Percentiles rank a stretch among this genome's conserved stretches.
These are phyloP conservation scores for Penicillium sp. DNA, from an alignment of 2,329 filamentous ascomycete genomes.

Conservation along the genomic window DNA sequence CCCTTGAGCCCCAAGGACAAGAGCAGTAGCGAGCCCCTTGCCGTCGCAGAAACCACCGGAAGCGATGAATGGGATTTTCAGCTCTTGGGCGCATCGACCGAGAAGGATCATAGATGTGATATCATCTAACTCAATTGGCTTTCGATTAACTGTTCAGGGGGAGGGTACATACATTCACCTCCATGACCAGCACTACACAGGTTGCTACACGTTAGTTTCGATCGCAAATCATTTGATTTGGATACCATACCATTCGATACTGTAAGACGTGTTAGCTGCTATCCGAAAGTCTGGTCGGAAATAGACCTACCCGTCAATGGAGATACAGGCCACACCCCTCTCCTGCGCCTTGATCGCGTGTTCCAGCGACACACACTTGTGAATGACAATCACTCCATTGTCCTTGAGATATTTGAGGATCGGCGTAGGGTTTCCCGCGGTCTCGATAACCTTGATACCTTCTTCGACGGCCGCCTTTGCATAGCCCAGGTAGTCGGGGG, in stretches of 20 bases:
- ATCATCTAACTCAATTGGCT: slow-evolving; percentile 34
- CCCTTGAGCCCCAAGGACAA: slow-evolving; percentile 85
- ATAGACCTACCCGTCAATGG: slow-evolving; percentile 72
- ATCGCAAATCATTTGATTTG: neutral
- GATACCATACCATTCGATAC: slow-evolving; percentile 15
- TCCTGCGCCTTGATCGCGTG: slow-evolving; percentile 90
- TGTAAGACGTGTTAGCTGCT: neutral
- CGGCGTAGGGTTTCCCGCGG: slow-evolving; percentile 82
- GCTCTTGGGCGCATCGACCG: slow-evolving; percentile 79
- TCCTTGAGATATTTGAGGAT: slow-evolving; percentile 87
- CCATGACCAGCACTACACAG: slow-evolving; percentile 54
- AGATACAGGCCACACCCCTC: slow-evolving; percentile 92
- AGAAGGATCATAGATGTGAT: slow-evolving; percentile 68
- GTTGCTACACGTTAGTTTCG: neutral
- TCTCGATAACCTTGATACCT: slow-evolving; percentile 88
- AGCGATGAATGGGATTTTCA: slow-evolving; percentile 88
- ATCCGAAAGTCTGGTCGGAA: neutral
- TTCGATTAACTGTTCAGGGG: neutral
- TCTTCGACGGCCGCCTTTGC: slow-evolving; percentile 91
- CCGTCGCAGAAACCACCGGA: slow-evolving; percentile 95
- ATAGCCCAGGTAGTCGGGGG: slow-evolving; percentile 89
- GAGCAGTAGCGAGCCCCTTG: slow-evolving; percentile 86
- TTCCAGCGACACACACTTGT: slow-evolving; percentile 96
- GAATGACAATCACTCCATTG: slow-evolving; percentile 76
- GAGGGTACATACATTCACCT: slow-evolving; percentile 12